Percentiles rank a stretch among this genome's conserved stretches.
Evolutionary conservation across 2,329 filamentous ascomycete species (phyloP).

Genomic region (Trichoderma brevicompactum): DNA sequence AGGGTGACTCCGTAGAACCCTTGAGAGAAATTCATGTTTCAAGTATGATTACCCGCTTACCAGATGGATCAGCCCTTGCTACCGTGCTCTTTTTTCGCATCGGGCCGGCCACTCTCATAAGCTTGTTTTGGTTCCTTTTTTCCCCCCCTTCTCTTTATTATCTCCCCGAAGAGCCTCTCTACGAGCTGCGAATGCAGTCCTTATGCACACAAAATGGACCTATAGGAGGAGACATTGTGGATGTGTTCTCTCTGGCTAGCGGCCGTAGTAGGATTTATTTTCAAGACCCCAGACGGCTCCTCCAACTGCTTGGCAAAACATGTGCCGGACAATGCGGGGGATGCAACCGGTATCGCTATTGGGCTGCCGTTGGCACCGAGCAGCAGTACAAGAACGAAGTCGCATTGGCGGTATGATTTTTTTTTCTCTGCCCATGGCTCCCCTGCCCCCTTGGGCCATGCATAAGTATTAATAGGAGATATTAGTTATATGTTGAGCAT

Average conservation of each 20-base stretch:
- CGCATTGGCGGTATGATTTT: too few relatives aligned
- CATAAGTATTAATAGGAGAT: too few relatives aligned
- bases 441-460: too few relatives aligned
- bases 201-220: too few relatives aligned
- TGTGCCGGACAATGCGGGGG: neutral
- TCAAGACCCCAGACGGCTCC: too few relatives aligned
- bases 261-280: too few relatives aligned
- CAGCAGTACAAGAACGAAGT: neutral
- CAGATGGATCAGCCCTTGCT: neutral
- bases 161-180: neutral
- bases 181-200: too few relatives aligned
- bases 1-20: neutral
- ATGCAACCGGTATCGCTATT: neutral
- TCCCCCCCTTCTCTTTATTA: neutral
- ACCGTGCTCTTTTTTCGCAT: neutral
- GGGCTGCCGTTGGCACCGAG: neutral
- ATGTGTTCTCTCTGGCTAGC: too few relatives aligned
- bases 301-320: neutral
- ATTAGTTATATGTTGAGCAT: too few relatives aligned
- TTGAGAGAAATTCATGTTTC: neutral
- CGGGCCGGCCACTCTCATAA: neutral
- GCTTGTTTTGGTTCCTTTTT: neutral
- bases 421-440: too few relatives aligned
- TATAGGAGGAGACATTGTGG: too few relatives aligned
- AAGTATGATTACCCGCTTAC: constrained; percentile 5